Conservation (phyloP, 2,329 filamentous ascomycete species). For the Aaosphaeria arxii region DNA sequence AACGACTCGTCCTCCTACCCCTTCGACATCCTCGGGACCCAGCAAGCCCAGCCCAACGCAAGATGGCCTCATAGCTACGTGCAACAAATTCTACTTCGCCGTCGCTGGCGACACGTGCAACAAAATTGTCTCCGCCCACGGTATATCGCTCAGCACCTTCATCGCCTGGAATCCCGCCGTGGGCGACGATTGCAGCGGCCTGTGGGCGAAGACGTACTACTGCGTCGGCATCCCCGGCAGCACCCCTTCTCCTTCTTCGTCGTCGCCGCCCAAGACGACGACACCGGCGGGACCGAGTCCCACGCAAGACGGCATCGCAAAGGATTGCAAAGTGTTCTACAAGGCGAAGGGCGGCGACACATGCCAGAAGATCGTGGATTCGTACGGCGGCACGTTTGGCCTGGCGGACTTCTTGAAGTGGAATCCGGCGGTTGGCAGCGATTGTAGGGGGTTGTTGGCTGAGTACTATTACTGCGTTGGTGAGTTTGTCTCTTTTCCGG, state of each 20-base stretch:
- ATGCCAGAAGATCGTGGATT: neutral
- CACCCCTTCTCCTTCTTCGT: neutral
- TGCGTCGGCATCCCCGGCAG: neutral
- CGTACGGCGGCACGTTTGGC: neutral
- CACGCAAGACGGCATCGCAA: constrained; percentile 1
- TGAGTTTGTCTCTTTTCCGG: neutral
- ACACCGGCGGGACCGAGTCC: neutral
- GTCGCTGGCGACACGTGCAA: neutral
- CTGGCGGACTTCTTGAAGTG: neutral
- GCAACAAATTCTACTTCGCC: neutral
- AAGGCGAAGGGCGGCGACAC: neutral
- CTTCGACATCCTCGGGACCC: neutral
- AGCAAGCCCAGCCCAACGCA: neutral
- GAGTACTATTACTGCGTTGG: constrained; percentile 3
- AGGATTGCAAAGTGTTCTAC: constrained; percentile 3
- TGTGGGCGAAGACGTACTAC: neutral
- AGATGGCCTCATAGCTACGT: neutral
- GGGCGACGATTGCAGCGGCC: neutral
- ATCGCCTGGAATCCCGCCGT: neutral
- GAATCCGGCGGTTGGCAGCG: constrained; percentile 4
- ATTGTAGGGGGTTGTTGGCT: constrained; percentile 2
- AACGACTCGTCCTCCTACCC: neutral
- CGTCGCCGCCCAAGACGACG: neutral
- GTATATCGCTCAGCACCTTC: neutral
- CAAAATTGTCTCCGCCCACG: neutral